A percentile compares a stretch with the other conserved stretches of the same genome.
Evolutionary conservation across 2,329 filamentous ascomycete genomes (phyloP).

Genomic region (Coleophoma eucalyptorum): DNA sequence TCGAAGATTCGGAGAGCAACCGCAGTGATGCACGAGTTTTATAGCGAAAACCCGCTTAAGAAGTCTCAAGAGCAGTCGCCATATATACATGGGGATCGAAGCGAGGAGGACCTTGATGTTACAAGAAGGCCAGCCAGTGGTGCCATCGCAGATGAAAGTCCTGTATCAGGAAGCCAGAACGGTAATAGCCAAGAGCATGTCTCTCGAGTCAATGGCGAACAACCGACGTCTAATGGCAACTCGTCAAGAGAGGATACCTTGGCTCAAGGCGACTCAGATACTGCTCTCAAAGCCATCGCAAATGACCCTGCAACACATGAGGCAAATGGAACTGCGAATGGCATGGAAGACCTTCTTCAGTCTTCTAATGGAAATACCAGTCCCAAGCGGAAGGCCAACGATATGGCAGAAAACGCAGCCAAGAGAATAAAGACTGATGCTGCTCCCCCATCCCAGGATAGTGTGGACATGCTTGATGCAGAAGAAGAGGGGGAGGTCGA

Average conservation of each 20-base stretch:
- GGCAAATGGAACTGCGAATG: constrained; percentile 7
- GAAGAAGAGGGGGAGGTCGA: no score
- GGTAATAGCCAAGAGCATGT: constrained; percentile 8
- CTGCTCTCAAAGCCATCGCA: constrained; percentile 18
- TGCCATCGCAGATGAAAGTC: background rate
- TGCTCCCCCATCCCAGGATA: no score
- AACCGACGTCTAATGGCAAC: background rate
- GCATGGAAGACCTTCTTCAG: background rate
- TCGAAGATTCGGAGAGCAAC: constrained; percentile 69
- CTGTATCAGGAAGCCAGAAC: constrained; percentile 6
- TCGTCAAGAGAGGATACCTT: background rate
- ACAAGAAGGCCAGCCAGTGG: constrained; percentile 17
- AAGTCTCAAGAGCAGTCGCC: constrained; percentile 27
- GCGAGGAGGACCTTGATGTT: constrained; percentile 20
- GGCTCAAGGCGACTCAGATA: constrained; percentile 14
- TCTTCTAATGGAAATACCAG: constrained; percentile 2
- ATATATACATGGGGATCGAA: constrained; percentile 8
- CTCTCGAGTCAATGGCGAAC: background rate
- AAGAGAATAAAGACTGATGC: constrained; percentile 8
- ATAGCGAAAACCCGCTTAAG: constrained; percentile 57
- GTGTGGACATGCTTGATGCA: no score
- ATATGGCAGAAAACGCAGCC: constrained; percentile 1
- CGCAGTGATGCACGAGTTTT: constrained; percentile 69
- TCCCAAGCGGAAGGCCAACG: constrained; percentile 12
- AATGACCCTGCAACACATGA: constrained; percentile 22